These are phyloP conservation scores for Hypoxylon lienhwacheense DNA, from an alignment of 495 filamentous ascomycete genomes.

Conservation along the genomic window DNA sequence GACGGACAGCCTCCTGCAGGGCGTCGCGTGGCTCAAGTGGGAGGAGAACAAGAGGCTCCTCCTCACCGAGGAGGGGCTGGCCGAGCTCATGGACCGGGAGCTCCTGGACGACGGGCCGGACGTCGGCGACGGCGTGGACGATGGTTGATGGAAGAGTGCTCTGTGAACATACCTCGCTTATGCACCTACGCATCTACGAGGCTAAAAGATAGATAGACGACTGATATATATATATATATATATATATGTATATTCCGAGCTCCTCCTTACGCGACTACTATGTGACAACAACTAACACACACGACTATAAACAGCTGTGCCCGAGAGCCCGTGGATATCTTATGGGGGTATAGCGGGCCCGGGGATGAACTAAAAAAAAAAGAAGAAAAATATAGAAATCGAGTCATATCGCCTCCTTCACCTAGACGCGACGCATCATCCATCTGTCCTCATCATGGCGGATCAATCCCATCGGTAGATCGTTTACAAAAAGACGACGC, in stretches of 20 bases:
- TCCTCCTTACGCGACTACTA: conserved; percentile 3
- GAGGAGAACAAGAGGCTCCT: conserved; percentile 64
- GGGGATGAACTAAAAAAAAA: conserved; percentile 11
- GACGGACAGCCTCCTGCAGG: conserved; percentile 87
- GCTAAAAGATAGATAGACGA: conserved; percentile 13
- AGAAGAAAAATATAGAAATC: too few species aligned
- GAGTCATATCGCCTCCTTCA: too few species aligned
- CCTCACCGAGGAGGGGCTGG: conserved; percentile 36
- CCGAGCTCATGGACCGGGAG: conserved; percentile 22
- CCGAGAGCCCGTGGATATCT: conserved; percentile 11
- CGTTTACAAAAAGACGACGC: conserved; percentile 30
- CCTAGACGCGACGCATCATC: conserved; percentile 1
- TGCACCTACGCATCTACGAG: too few species aligned
- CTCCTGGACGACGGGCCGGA: conserved; percentile 14
- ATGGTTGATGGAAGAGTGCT: too few species aligned
- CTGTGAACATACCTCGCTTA: too few species aligned
- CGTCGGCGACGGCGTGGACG: too few species aligned
- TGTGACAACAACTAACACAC: conserved; percentile 12
- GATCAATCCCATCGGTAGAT: conserved; percentile 1
- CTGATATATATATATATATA: too few species aligned
- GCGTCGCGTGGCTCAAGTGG: conserved; percentile 84
- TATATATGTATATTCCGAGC: background rate
- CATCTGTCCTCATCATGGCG: background rate
- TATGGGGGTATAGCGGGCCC: conserved; percentile 29
- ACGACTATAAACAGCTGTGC: conserved; percentile 8